A percentile compares a stretch with the other conserved stretches of the same genome.
These are phyloP conservation scores for Pyricularia sp. DNA, from an alignment of 2,329 filamentous ascomycete genomes.

Conservation along the genomic window DNA sequence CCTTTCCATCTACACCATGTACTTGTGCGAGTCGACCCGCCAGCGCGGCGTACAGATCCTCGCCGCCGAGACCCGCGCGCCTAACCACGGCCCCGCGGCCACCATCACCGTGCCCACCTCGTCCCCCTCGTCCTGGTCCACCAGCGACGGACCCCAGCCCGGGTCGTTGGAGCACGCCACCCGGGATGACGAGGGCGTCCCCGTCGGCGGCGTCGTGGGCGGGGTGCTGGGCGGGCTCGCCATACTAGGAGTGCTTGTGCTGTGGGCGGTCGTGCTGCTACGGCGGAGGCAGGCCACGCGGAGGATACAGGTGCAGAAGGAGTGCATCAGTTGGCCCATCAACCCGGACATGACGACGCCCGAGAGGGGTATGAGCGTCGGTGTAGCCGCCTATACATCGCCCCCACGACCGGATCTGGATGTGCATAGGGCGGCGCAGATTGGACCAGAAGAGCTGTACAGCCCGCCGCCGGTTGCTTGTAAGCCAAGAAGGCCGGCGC, in stretches of 20 bases:
- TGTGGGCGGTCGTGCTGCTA: background rate
- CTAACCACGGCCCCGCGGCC: background rate
- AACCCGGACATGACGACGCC: background rate
- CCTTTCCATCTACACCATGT: background rate
- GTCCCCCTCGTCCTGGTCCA: background rate
- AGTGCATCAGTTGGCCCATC: background rate
- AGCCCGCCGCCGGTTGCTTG: background rate
- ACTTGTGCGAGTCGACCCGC: constrained; percentile 6
- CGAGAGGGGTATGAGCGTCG: background rate
- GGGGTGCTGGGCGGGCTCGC: background rate
- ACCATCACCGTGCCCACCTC: background rate
- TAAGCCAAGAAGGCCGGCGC: background rate
- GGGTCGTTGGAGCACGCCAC: background rate
- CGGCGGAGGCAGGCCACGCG: background rate
- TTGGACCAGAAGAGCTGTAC: background rate
- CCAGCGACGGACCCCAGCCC: background rate
- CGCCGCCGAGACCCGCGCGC: constrained; percentile 31
- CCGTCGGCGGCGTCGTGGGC: background rate
- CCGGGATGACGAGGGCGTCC: background rate
- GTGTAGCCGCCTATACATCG: background rate
- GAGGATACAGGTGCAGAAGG: background rate
- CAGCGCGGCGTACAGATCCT: constrained; percentile 39
- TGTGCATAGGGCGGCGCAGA: background rate
- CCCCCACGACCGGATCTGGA: background rate
- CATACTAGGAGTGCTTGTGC: background rate